Evolutionary conservation across 2,329 filamentous ascomycete species (phyloP), one percentile per base, ranked within the genome.

Genomic region (Cryphonectria naterciae): DNA sequence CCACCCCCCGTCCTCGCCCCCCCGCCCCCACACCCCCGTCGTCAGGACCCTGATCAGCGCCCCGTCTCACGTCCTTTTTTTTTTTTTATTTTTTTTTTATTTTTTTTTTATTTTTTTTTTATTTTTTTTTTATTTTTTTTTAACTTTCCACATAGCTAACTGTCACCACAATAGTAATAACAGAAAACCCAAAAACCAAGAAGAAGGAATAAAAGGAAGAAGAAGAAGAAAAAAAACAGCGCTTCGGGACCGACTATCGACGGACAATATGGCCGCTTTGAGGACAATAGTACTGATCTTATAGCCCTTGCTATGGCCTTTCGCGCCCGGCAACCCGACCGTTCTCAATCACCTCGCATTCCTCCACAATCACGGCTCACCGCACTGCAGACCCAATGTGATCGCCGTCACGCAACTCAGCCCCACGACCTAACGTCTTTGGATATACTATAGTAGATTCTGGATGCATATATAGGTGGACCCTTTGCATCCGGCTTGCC

Each of bases 241-340:
- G n/a, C 39, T 67, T 28, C 17, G 3, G 35, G 35, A 43, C 15
- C 52, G 49, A 67, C 65, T 67, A 67, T 67, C 52, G 65, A 67
- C 65, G 65, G 65, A 25, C 58, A 46, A 67, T 60, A 56, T 58
- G 49, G 54, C 65, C 52, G 37, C 39, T 58, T 67, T 54, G 35
- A 67, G 65, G 52, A n/a, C 65, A 37, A 67, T 67, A 67, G 25
- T 35, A 67, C 65, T 41, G 49, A 67, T 67, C 65, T 67, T 67
- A 67, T 67, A 67, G 46, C 37, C 52, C n/a, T 15, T 46, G 35
- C 37, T 54, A 25, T 46, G 35, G 19, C 35, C 35, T 32, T 60
- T 17, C 25, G 25, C 32, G 32, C 22, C 22, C 17, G 39, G 58
- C 58, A 61, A 28, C 13, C 46, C 54, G 54, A 35, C 54, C 13